Conservation (phyloP, 257 asterid species). For the Paulownia fortunei region DNA sequence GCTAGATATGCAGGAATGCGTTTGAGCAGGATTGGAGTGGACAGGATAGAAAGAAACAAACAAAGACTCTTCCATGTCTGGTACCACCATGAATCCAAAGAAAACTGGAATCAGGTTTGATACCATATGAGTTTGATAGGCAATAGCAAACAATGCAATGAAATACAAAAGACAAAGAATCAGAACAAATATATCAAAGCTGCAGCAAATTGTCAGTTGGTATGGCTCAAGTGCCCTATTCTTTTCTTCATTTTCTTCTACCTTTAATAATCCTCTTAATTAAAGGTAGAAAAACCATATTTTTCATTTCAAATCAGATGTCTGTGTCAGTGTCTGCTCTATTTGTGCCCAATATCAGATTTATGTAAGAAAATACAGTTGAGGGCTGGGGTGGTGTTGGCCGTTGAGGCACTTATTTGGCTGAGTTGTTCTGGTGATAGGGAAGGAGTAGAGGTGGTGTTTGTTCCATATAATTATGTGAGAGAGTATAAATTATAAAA, state of each 20-base stretch:
- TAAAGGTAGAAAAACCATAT: not conserved
- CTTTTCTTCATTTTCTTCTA: not conserved
- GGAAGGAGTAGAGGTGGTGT: too few relatives aligned
- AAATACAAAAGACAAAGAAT: not conserved
- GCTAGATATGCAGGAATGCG: not conserved
- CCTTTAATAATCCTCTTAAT: not conserved
- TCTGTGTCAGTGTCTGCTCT: not conserved
- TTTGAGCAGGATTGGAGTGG: not conserved
- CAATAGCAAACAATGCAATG: not conserved
- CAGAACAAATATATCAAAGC: not conserved
- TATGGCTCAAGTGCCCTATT: not conserved
- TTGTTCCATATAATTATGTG: too few relatives aligned
- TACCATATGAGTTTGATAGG: not conserved
- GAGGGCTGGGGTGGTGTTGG: too few relatives aligned
- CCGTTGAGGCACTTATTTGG: too few relatives aligned
- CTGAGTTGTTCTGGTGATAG: too few relatives aligned
- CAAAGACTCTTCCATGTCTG: not conserved
- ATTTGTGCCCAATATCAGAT: too few relatives aligned
- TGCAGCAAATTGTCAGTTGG: not conserved
- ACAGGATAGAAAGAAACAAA: not conserved
- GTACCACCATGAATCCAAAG: constrained; percentile 2
- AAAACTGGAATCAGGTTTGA: not conserved
- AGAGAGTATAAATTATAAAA: too few relatives aligned
- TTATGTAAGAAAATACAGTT: too few relatives aligned
- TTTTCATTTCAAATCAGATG: constrained; percentile 2